phyloP scores from a whole-genome alignment of 495 filamentous ascomycete genomes.

The Trichoderma virens region DNA sequence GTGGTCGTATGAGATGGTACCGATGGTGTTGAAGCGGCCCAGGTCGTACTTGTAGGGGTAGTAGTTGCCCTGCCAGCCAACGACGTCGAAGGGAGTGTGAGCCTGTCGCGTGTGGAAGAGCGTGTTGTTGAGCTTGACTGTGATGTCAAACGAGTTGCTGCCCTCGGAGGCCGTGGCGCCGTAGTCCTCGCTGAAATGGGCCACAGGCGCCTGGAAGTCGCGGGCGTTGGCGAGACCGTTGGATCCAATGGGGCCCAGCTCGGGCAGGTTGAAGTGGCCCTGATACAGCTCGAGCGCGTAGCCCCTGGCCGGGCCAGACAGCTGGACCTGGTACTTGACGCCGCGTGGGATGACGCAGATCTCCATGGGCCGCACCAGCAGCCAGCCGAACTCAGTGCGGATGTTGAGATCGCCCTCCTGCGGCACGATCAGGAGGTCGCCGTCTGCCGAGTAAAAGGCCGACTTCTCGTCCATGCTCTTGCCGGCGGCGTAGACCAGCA shows the following conservation, averaged over 20 bases:
- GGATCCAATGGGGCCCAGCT: constrained; percentile 82
- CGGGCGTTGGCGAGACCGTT: constrained; percentile 81
- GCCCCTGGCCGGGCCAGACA: constrained; percentile 58
- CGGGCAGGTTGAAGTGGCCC: constrained; percentile 76
- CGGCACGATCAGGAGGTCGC: constrained; percentile 77
- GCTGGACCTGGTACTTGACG: constrained; percentile 67
- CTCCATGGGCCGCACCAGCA: constrained; percentile 82
- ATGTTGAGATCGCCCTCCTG: constrained; percentile 82
- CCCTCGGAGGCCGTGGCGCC: constrained; percentile 32
- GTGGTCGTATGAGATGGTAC: constrained; percentile 67
- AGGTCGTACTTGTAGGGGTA: constrained; percentile 88
- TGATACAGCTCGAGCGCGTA: constrained; percentile 86
- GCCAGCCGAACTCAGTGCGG: constrained; percentile 72
- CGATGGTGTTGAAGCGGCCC: constrained; percentile 69
- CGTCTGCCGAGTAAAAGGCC: constrained; percentile 87
- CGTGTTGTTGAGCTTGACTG: constrained; percentile 71
- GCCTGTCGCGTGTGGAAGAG: constrained; percentile 65
- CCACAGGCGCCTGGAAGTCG: constrained; percentile 81
- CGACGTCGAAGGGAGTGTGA: constrained; percentile 76
- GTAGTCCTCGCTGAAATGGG: constrained; percentile 58
- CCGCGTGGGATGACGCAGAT: constrained; percentile 84
- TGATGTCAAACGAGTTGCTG: constrained; percentile 47
- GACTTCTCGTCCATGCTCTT: constrained; percentile 66
- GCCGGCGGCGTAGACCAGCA: constrained; percentile 74
- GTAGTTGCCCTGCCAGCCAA: constrained; percentile 75